Conservation (phyloP, 2,329 filamentous ascomycete genomes). For the Dothideomycetes sp. region DNA sequence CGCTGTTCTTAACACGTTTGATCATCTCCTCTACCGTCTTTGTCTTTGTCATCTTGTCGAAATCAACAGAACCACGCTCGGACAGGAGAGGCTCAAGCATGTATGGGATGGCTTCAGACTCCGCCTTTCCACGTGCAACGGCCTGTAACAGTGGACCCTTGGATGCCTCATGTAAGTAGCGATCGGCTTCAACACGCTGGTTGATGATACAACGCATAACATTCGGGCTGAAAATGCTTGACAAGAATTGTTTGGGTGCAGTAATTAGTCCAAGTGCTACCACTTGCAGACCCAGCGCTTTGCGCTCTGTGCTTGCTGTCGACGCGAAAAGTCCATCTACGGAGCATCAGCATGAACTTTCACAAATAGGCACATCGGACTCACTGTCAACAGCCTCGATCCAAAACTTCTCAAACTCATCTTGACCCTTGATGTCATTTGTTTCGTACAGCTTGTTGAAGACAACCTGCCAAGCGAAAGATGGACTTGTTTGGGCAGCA, state of each 20-base stretch:
- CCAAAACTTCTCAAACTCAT: conserved; percentile 71
- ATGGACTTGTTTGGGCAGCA: conserved; percentile 68
- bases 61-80: conserved; percentile 60
- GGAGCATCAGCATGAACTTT: conserved; percentile 11
- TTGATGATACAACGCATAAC: conserved; percentile 74
- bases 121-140: conserved; percentile 50
- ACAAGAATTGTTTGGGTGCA: conserved; percentile 37
- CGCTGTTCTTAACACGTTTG: conserved; percentile 42
- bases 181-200: conserved; percentile 65
- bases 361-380: neutral
- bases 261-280: conserved; percentile 57
- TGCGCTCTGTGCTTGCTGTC: conserved; percentile 74
- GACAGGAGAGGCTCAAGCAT: conserved; percentile 60
- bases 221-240: conserved; percentile 68
- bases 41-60: conserved; percentile 76
- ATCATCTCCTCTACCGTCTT: conserved; percentile 73
- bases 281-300: conserved; percentile 83
- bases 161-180: conserved; percentile 71
- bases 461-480: conserved; percentile 80
- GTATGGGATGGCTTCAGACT: conserved; percentile 47
- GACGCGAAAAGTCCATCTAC: conserved; percentile 73
- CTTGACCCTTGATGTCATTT: no score
- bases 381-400: conserved; percentile 72
- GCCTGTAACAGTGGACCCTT: conserved; percentile 64
- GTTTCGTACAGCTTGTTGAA: conserved; percentile 35